These are phyloP conservation scores for Gonium pectorale DNA, from an alignment of 139 green algal species.

Conservation along the genomic window DNA sequence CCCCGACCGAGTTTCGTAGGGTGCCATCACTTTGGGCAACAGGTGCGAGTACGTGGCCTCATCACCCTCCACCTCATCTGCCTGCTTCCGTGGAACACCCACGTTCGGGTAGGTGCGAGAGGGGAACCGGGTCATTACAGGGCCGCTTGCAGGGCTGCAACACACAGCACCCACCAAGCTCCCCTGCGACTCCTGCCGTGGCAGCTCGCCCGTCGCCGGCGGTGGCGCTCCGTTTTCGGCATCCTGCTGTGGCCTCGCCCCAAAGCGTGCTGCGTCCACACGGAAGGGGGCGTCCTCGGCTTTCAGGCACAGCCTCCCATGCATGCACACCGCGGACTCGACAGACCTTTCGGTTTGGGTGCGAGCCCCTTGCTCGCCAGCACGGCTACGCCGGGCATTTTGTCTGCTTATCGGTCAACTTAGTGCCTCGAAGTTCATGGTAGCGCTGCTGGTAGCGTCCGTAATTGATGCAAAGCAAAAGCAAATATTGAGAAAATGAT, in stretches of 20 bases:
- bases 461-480: too few species aligned
- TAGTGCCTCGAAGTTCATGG: too few species aligned
- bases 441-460: too few species aligned
- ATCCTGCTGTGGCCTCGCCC: conserved; percentile 16
- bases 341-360: conserved; percentile 44
- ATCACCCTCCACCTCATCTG: conserved; percentile 46
- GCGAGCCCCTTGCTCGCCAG: conserved; percentile 23
- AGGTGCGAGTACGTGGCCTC: conserved; percentile 56
- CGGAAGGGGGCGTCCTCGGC: too few species aligned
- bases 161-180: conserved; percentile 17
- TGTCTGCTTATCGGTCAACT: too few species aligned
- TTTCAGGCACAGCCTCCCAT: too few species aligned
- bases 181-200: neutral
- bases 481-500: too few species aligned
- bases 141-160: too few species aligned
- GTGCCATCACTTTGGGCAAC: conserved; percentile 79
- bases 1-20: conserved; percentile 63
- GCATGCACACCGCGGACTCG: too few species aligned
- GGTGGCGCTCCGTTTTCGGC: neutral
- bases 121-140: too few species aligned
- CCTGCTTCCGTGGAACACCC: neutral
- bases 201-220: neutral
- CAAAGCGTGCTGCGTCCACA: conserved; percentile 36
- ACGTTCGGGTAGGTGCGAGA: too few species aligned
- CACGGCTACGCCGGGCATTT: conserved; percentile 21